phyloP scores from a whole-genome alignment of 1,139 yeast species.

The Candida anutae region DNA sequence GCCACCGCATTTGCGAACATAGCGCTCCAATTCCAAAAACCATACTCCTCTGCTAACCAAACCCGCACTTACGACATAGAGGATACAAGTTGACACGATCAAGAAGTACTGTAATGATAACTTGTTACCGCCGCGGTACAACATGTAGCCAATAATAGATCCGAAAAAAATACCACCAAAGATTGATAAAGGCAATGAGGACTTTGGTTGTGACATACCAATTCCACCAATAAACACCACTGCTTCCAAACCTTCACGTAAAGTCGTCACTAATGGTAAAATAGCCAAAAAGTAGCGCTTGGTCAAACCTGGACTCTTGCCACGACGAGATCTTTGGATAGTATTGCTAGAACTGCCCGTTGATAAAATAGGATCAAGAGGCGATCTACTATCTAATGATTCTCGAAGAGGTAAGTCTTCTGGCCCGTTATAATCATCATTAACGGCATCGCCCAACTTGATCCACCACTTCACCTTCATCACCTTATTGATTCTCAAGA shows the following conservation, averaged over 20 bases:
- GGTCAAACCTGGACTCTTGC: constrained; percentile 13
- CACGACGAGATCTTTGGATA: neutral
- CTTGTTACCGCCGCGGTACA: constrained; percentile 36
- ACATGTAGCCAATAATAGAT: constrained; percentile 23
- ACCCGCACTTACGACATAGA: constrained; percentile 40
- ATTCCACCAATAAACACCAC: constrained; percentile 42
- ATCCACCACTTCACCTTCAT: constrained; percentile 47
- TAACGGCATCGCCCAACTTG: constrained; percentile 32
- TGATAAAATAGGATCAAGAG: constrained; percentile 5
- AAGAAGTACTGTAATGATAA: constrained; percentile 36
- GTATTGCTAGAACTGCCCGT: constrained; percentile 1
- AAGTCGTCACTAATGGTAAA: constrained; percentile 39
- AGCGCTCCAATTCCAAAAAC: constrained; percentile 37
- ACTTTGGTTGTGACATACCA: constrained; percentile 32
- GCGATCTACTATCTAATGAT: constrained; percentile 8
- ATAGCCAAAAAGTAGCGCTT: constrained; percentile 33
- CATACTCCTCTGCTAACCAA: constrained; percentile 40
- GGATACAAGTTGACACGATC: constrained; percentile 31
- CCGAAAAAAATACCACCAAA: constrained; percentile 28
- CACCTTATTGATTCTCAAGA: constrained; percentile 62
- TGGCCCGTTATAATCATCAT: neutral
- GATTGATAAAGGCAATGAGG: constrained; percentile 33
- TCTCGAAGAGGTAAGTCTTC: constrained; percentile 1
- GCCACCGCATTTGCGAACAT: constrained; percentile 35
- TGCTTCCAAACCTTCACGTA: constrained; percentile 43